Evolutionary conservation across 2,329 filamentous ascomycete genomes (phyloP).

Genomic region (Trichoderma sp.): DNA sequence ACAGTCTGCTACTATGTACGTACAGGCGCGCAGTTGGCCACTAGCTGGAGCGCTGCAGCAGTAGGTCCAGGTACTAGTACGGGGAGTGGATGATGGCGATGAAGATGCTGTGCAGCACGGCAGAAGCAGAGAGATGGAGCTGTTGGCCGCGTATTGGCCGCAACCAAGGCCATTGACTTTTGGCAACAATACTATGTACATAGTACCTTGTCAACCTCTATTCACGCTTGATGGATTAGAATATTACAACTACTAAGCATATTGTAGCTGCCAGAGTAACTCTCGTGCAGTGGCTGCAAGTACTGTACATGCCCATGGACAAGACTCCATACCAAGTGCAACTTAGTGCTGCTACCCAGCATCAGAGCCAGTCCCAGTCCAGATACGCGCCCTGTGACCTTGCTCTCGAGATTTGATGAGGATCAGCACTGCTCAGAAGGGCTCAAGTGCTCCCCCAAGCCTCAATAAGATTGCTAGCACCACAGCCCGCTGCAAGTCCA

Average conservation of each 20-base stretch:
- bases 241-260: too few species aligned
- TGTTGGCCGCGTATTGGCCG: too few species aligned
- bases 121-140: neutral
- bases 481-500: neutral
- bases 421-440: conserved; percentile 3
- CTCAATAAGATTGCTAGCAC: neutral
- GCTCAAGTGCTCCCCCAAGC: neutral
- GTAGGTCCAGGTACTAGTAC: neutral
- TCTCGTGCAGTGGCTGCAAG: too few species aligned
- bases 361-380: too few species aligned
- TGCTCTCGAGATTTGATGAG: neutral
- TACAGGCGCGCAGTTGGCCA: neutral
- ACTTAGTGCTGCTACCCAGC: too few species aligned
- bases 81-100: neutral
- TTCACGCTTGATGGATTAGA: too few species aligned
- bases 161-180: too few species aligned
- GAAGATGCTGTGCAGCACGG: neutral
- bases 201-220: too few species aligned
- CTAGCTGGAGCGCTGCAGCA: neutral
- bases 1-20: neutral
- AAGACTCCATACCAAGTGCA: too few species aligned
- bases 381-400: neutral
- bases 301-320: too few species aligned
- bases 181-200: too few species aligned
- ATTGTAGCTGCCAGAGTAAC: too few species aligned